Evolutionary conservation across 139 green algal species (phyloP), one percentile per base, ranked within the genome.

Genomic region (Yamagishiella unicocca): DNA sequence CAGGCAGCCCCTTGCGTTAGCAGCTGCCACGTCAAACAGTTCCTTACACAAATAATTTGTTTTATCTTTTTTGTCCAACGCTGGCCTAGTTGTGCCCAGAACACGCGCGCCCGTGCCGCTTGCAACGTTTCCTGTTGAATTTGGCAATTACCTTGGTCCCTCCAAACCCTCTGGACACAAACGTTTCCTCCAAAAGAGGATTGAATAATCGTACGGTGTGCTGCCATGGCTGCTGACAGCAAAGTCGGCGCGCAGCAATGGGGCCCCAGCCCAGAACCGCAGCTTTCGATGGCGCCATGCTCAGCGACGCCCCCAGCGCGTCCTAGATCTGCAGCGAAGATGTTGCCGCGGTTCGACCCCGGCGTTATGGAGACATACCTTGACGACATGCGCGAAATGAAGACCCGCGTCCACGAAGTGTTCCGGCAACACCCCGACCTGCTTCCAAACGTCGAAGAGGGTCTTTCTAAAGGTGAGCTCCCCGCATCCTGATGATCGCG

Each of bases 391-490:
- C 62, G 62, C 29, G 82, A 87, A 35, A 81, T 87, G 82, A 87
- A 89, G 78, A 22, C 33, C 12, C 68, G 80, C 45, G 85, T 94
- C 7, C 90, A 92, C 55, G 84, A 92, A 5, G 29, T 96, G 6
- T 97, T 98, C 79, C 83, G 87, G 22, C 77, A 90, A 68, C 90
- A 93, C 46, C 95, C 95, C 1, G 94, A 98, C 58, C 90, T 98
- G 76, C 92, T 98, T 46, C 90, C 94, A 24, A 54, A 89, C 19
- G 79, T 92, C 0, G 87, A 93, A 75, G 95, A 98, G 79, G 94
- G 92, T 1, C 82, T 98, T 25, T 91, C 87, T 54, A 98, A 98
- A 85, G 93, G 93, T 94, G 67, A 40, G 82, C 54, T 2, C 27
- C 6, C 6, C 19, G 79, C n/a, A 14, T 33, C 9, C 25, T 29